phyloP scores from a whole-genome alignment of 371 early-diverging fungal species.

The Nematocida sp. region DNA sequence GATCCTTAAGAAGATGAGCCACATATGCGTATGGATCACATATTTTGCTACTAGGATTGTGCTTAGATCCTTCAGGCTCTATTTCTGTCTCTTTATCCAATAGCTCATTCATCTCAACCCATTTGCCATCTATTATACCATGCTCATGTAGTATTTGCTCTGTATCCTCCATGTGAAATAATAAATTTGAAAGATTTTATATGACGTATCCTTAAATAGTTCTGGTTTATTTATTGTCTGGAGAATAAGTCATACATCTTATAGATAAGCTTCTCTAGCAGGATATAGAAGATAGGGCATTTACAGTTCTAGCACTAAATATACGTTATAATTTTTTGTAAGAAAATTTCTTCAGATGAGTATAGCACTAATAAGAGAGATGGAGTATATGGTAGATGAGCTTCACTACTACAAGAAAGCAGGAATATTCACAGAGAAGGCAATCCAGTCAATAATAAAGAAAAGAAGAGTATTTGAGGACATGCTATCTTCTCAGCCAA shows the following conservation, averaged over 20 bases:
- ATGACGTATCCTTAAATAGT: neutral
- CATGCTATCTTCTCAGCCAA: neutral
- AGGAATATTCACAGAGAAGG: constrained; percentile 9
- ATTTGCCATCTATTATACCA: constrained; percentile 15
- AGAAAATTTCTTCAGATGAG: too few species aligned
- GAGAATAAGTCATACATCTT: neutral
- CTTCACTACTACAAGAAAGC: constrained; percentile 22
- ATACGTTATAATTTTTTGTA: too few species aligned
- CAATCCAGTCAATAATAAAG: constrained; percentile 16
- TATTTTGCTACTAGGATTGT: neutral
- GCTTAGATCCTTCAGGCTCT: neutral
- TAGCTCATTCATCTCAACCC: neutral
- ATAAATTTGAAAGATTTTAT: constrained; percentile 1
- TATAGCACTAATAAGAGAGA: neutral
- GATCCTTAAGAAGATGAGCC: neutral
- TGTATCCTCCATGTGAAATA: constrained; percentile 41
- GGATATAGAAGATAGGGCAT: neutral
- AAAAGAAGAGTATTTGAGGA: constrained; percentile 43
- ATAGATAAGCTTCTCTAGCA: neutral
- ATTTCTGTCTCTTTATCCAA: neutral
- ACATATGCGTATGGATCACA: constrained; percentile 27
- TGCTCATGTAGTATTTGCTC: constrained; percentile 10
- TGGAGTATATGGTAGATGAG: constrained; percentile 37
- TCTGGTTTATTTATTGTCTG: neutral
- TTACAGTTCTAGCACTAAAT: too few species aligned